phyloP scores from a whole-genome alignment of 2,329 filamentous ascomycete genomes.

The Stylonectria norvegica region DNA sequence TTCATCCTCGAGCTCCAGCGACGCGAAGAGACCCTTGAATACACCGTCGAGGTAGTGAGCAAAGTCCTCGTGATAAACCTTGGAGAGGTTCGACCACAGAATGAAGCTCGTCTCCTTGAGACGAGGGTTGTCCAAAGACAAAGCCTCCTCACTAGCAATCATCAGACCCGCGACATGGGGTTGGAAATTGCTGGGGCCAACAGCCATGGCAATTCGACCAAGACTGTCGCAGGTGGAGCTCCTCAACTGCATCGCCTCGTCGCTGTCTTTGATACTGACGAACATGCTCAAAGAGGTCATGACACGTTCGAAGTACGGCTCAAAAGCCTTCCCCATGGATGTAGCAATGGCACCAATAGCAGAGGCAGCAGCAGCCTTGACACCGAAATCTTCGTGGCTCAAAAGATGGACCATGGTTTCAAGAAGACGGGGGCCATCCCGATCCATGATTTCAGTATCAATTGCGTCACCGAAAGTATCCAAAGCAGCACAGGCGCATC shows the following conservation, averaged over 20 bases:
- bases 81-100: constrained; percentile 89
- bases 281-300: constrained; percentile 88
- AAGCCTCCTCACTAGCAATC: constrained; percentile 85
- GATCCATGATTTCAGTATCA: constrained; percentile 69
- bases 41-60: constrained; percentile 74
- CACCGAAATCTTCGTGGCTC: constrained; percentile 77
- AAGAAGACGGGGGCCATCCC: constrained; percentile 79
- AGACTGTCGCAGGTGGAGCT: constrained; percentile 89
- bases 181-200: constrained; percentile 82
- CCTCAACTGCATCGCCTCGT: constrained; percentile 85
- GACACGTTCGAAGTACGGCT: constrained; percentile 86
- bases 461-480: constrained; percentile 91
- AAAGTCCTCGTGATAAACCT: constrained; percentile 86
- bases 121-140: constrained; percentile 82
- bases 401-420: constrained; percentile 82
- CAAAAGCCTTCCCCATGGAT: constrained; percentile 76
- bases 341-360: constrained; percentile 88
- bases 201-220: constrained; percentile 86
- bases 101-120: constrained; percentile 97
- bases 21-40: constrained; percentile 76
- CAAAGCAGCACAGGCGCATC: constrained; percentile 83
- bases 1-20: constrained; percentile 83
- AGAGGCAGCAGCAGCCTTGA: constrained; percentile 85
- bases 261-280: constrained; percentile 79
- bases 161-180: constrained; percentile 88